phyloP scores from a whole-genome alignment of 805 yeast species.

The Tetrapisispora phaffii region DNA sequence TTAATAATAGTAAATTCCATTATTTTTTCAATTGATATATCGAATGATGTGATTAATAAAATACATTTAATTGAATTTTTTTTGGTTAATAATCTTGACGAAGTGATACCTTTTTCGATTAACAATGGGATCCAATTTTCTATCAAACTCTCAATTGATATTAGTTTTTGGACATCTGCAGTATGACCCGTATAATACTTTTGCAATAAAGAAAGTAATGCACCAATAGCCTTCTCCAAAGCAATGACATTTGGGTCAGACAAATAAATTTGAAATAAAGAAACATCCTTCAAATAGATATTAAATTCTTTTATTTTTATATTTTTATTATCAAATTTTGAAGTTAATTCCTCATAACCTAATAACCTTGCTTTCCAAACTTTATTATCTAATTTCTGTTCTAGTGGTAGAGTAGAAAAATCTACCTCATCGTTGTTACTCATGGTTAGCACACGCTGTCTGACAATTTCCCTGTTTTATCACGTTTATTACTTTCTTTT shows the following conservation, averaged over 20 bases:
- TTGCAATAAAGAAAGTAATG: conserved; percentile 28
- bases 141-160: not conserved
- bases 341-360: conserved; percentile 63
- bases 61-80: conserved; percentile 54
- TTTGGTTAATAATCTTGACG: conserved; percentile 68
- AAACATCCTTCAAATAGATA: conserved; percentile 41
- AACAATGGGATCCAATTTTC: conserved; percentile 30
- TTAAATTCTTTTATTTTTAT: conserved; percentile 5
- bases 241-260: conserved; percentile 84
- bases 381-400: conserved; percentile 57
- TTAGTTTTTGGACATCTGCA: not conserved
- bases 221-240: conserved; percentile 67
- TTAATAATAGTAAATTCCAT: conserved; percentile 55
- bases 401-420: conserved; percentile 51
- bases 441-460: not conserved
- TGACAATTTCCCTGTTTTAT: too few species aligned
- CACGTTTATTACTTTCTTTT: not conserved
- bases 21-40: conserved; percentile 49
- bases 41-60: conserved; percentile 53
- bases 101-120: conserved; percentile 74
- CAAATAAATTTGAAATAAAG: conserved; percentile 46
- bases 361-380: conserved; percentile 80
- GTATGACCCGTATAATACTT: conserved; percentile 2
- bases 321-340: conserved; percentile 39
- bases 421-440: conserved; percentile 43